Evolutionary conservation across 2,329 filamentous ascomycete species (phyloP), one percentile per base, ranked within the genome.

Genomic region (Stemphylium beticola): DNA sequence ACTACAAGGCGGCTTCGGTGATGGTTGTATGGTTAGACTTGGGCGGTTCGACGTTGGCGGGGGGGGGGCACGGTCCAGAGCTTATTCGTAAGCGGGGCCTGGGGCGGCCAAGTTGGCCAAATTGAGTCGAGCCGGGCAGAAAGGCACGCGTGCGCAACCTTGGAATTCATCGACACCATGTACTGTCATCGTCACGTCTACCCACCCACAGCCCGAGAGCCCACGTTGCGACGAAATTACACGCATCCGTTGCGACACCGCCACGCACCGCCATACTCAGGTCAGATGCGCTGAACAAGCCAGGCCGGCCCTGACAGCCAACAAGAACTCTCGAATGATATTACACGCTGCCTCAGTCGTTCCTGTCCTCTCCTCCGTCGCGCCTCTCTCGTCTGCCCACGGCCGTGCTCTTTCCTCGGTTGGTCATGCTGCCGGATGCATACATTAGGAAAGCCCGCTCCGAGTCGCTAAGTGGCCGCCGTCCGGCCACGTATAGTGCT

Each of bases 101-200:
- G 42, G 42, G 42, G 42, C 42, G 14, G 42, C 26, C 31, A n/a
- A 33, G 41, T 32, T 43, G 32, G 41, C 41, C 41, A 43, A 29
- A 33, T 43, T 33, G 41, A 43, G 29, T 18, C 29, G 26, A 43
- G 41, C 40, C 41, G 32, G 14, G 29, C 41, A n/a, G 41, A 33
- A 43, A 43, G n/a, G 41, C 29, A 33, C 29, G 29, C 41, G 41
- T 43, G 22, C 4, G 11, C 29, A 43, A 10, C 26, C 11, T 22
- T 43, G 41, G 8, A 33, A 20, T n/a, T 12, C 17, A 43, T 43
- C 22, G 9, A 43, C 26, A 20, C 41, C 26, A 43, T 43, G 41
- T 24, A 24, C 22, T 7, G 22, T 24, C 29, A 33, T 17, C 41
- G 17, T 34, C 17, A 34, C 41, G 29, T 33, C 29, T 18, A 20